Conservation (phyloP, 768 basidiomycete genomes). For the Tremella mesenterica region DNA sequence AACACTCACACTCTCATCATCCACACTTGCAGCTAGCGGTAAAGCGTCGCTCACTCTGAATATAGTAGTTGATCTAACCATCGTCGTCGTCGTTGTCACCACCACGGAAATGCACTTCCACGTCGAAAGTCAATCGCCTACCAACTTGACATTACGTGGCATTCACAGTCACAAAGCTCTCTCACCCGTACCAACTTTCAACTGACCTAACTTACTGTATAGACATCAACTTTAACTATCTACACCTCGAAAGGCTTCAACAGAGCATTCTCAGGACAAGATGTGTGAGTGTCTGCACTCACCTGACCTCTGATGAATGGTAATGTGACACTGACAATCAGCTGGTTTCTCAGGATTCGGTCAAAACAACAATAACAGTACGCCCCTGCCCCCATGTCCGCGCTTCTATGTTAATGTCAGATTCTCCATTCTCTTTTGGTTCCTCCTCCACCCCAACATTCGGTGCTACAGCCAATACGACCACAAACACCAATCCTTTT, state of each 20-base stretch:
- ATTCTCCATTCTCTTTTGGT: conserved; percentile 18
- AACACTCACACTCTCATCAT: conserved; percentile 77
- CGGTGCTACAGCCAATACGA: too few relatives aligned
- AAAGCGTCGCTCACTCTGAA: conserved; percentile 48
- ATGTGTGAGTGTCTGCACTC: conserved; percentile 17
- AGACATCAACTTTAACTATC: neutral
- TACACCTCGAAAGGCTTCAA: neutral
- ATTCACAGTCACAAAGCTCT: neutral
- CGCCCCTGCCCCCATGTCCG: too few relatives aligned
- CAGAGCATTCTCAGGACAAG: neutral
- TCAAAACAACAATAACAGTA: conserved; percentile 21
- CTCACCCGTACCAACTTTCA: neutral
- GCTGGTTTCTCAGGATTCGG: conserved; percentile 35
- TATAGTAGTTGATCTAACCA: conserved; percentile 44
- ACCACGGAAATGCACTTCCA: neutral
- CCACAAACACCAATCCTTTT: neutral
- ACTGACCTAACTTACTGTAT: neutral
- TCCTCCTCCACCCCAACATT: too few relatives aligned
- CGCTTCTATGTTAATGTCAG: too few relatives aligned
- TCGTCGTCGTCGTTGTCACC: conserved; percentile 2
- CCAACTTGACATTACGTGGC: neutral
- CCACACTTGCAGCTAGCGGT: conserved; percentile 88
- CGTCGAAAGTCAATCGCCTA: neutral
- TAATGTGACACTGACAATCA: too few relatives aligned
- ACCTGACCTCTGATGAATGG: conserved; percentile 7